phyloP scores from a whole-genome alignment of 1,139 yeast genomes.

The Candida sojae region DNA sequence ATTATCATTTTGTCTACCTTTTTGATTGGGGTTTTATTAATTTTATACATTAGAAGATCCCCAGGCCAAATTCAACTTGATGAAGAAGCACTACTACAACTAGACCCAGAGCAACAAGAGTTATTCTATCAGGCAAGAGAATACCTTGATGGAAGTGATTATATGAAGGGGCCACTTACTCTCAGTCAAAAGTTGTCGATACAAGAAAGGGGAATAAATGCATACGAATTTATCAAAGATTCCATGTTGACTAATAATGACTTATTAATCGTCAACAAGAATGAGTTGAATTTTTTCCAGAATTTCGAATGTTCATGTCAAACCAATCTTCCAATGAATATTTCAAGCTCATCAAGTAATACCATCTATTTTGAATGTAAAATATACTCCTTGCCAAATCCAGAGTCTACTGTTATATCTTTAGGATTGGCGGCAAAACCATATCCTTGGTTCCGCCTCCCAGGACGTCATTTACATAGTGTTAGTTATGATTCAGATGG shows the following conservation, averaged over 20 bases:
- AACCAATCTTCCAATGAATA: constrained; percentile 86
- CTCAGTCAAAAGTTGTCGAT: constrained; percentile 59
- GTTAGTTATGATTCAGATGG: constrained; percentile 56
- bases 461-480: constrained; percentile 56
- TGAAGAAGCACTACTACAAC: constrained; percentile 10
- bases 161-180: constrained; percentile 43
- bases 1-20: background rate
- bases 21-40: background rate
- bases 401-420: constrained; percentile 44
- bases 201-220: constrained; percentile 89
- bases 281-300: constrained; percentile 74
- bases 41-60: background rate
- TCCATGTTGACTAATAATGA: constrained; percentile 59
- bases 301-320: constrained; percentile 76
- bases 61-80: background rate
- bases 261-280: constrained; percentile 64
- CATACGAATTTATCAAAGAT: constrained; percentile 90
- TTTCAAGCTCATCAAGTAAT: constrained; percentile 55
- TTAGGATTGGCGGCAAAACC: constrained; percentile 53
- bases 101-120: constrained; percentile 76
- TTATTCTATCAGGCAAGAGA: constrained; percentile 73
- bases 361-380: constrained; percentile 84
- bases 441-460: constrained; percentile 46
- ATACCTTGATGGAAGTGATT: constrained; percentile 57
- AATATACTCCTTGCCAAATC: constrained; percentile 54